These are phyloP conservation scores for Bryoglossum gracile DNA, from an alignment of 495 filamentous ascomycete genomes.

Conservation along the genomic window DNA sequence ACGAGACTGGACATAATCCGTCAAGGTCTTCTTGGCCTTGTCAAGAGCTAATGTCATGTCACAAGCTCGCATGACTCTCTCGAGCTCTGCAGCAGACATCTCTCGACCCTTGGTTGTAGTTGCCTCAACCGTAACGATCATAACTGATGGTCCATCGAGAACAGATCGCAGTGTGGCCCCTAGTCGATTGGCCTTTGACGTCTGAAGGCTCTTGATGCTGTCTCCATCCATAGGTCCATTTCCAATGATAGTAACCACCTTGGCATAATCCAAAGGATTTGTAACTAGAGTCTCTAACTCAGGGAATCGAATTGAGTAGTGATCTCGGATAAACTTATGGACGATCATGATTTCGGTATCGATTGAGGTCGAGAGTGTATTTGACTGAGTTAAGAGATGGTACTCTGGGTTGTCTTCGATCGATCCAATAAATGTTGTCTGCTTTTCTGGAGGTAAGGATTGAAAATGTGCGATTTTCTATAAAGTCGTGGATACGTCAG, in stretches of 20 bases:
- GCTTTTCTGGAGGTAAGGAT: slow-evolving; percentile 55
- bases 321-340: slow-evolving; percentile 91
- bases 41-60: slow-evolving; percentile 83
- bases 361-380: slow-evolving; percentile 79
- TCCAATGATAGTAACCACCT: slow-evolving; percentile 85
- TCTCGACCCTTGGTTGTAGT: slow-evolving; percentile 77
- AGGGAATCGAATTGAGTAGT: slow-evolving; percentile 90
- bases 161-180: slow-evolving; percentile 67
- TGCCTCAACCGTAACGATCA: slow-evolving; percentile 95
- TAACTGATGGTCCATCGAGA: slow-evolving; percentile 80
- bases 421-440: slow-evolving; percentile 56
- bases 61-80: slow-evolving; percentile 69
- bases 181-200: slow-evolving; percentile 67
- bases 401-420: slow-evolving; percentile 86
- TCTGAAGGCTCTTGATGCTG: slow-evolving; percentile 66
- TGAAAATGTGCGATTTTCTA: slow-evolving; percentile 75
- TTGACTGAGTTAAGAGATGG: slow-evolving; percentile 72
- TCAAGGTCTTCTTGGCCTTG: slow-evolving; percentile 77
- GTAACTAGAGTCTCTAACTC: slow-evolving; percentile 92
- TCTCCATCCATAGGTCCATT: slow-evolving; percentile 86
- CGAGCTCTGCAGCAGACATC: slow-evolving; percentile 67
- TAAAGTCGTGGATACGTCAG: slow-evolving; percentile 48
- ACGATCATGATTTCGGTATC: slow-evolving; percentile 87
- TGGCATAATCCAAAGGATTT: slow-evolving; percentile 90
- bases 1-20: slow-evolving; percentile 92